A percentile compares a stretch with the other conserved stretches of the same genome.
These are phyloP conservation scores for Elongisporangium prolatum DNA, from an alignment of 352 stramenopile genomes.

Conservation along the genomic window DNA sequence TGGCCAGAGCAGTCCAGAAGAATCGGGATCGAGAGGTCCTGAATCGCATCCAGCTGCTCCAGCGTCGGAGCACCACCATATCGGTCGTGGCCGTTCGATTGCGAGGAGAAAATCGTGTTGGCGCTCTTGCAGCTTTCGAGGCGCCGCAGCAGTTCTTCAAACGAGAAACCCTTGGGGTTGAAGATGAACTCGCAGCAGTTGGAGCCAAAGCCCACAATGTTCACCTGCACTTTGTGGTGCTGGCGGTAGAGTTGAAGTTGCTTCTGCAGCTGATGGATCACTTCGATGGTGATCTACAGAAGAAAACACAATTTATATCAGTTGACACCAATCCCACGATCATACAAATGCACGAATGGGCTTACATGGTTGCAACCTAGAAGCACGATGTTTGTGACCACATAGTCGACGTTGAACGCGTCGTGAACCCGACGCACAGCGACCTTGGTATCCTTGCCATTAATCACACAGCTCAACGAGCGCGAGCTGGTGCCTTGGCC, in stretches of 20 bases:
- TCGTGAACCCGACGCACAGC: conserved; percentile 74
- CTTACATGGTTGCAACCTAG: conserved; percentile 62
- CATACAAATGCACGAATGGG: neutral
- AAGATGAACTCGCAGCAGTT: conserved; percentile 59
- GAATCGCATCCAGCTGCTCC: conserved; percentile 48
- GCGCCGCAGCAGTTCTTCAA: conserved; percentile 32
- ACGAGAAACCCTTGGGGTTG: conserved; percentile 47
- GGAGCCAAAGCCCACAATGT: conserved; percentile 66
- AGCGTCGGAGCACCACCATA: conserved; percentile 40
- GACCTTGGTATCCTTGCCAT: conserved; percentile 62
- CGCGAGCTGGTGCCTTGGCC: conserved; percentile 77
- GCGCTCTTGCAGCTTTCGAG: conserved; percentile 38
- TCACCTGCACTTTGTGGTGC: conserved; percentile 63
- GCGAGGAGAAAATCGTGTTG: conserved; percentile 20
- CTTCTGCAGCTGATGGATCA: conserved; percentile 57
- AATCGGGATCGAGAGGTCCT: conserved; percentile 70
- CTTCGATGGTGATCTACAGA: conserved; percentile 46
- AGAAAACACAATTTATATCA: conserved; percentile 1
- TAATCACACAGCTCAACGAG: conserved; percentile 73
- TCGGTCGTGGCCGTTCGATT: conserved; percentile 1
- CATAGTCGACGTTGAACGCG: conserved; percentile 74
- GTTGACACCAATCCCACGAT: neutral
- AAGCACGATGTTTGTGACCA: conserved; percentile 68
- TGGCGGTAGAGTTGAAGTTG: conserved; percentile 56
- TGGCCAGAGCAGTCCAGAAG: conserved; percentile 72